phyloP scores from a whole-genome alignment of 805 yeast species.

The Wickerhamomyces bisporus region DNA sequence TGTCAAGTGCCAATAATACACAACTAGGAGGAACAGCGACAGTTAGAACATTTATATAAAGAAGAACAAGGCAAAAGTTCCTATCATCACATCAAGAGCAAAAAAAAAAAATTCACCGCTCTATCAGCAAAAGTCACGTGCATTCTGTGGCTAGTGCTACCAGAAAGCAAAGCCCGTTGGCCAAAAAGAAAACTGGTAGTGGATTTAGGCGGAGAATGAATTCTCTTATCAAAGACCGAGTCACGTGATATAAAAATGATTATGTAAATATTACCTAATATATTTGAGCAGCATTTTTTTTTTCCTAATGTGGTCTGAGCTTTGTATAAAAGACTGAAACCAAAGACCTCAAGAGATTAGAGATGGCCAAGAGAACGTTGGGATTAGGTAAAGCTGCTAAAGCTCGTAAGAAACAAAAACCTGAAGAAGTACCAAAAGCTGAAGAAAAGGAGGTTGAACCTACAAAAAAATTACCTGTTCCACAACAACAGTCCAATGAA shows the following conservation, averaged over 20 bases:
- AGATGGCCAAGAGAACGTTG: slow-evolving; percentile 59
- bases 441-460: slow-evolving; percentile 10
- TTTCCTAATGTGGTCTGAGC: too few relatives aligned
- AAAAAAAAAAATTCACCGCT: background rate
- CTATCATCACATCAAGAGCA: background rate
- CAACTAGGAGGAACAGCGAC: too few relatives aligned
- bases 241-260: background rate
- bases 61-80: too few relatives aligned
- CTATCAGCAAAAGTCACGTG: slow-evolving; percentile 8
- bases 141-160: background rate
- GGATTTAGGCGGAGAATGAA: background rate
- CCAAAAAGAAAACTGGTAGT: too few relatives aligned
- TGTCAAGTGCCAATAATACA: too few relatives aligned
- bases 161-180: background rate
- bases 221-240: too few relatives aligned
- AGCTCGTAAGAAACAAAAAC: slow-evolving; percentile 37
- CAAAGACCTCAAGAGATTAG: slow-evolving; percentile 1
- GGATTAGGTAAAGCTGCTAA: slow-evolving; percentile 60
- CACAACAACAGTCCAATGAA: slow-evolving; percentile 31
- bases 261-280: background rate
- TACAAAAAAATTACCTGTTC: slow-evolving; percentile 7
- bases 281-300: background rate
- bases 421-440: slow-evolving; percentile 4
- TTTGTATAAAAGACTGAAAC: too few relatives aligned
- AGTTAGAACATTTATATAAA: too few relatives aligned